Evolutionary conservation across 306 rosid species (phyloP), one percentile per base, ranked within the genome.

Genomic region (Gillenia trifoliata): DNA sequence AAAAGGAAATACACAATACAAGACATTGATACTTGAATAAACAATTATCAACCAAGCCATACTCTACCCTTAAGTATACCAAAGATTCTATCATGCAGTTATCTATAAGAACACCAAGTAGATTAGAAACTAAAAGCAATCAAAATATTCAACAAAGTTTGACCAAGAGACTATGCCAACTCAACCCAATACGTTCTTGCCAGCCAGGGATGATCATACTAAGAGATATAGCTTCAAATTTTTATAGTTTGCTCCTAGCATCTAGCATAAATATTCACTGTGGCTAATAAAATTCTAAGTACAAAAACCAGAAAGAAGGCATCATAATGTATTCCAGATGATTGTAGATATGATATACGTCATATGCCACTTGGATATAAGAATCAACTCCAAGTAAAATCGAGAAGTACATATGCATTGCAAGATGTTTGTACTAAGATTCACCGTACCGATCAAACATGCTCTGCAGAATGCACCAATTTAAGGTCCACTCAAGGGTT

Each of bases 401-500:
- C 41, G 52, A 50, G 40, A 61, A 22, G 63, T 26, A 25, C 12
- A 56, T 0, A 74, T 15, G 41, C 5, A 69, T 31, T 13, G 40
- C 60, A 64, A 29, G 28, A 78, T 38, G 16, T 19, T 47, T 54
- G 22, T 59, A 8, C 4, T 72, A 54, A 50, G 31, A 74, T 62
- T 62, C 75, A 75, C 79, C 83, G 31, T 87, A 93, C 97, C 98
- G 87, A 84, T 94, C 99, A 85, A 94, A 94, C 99, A 94, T 94
- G 90, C 95, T 92, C 78, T 94, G 95, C 79, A 92, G 77, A 72
- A 94, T 92, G 87, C 95, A 90, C 99, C 99, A 92, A 81, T 88
- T 94, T 79, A 94, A 92, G 72, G 96, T 87, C 99, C 99, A 94
- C 76, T 94, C 97, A 40, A 94, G 96, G 76, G 95, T 88, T 85